phyloP scores from a whole-genome alignment of 768 basidiomycete genomes.

The Solioccasus polychromus region DNA sequence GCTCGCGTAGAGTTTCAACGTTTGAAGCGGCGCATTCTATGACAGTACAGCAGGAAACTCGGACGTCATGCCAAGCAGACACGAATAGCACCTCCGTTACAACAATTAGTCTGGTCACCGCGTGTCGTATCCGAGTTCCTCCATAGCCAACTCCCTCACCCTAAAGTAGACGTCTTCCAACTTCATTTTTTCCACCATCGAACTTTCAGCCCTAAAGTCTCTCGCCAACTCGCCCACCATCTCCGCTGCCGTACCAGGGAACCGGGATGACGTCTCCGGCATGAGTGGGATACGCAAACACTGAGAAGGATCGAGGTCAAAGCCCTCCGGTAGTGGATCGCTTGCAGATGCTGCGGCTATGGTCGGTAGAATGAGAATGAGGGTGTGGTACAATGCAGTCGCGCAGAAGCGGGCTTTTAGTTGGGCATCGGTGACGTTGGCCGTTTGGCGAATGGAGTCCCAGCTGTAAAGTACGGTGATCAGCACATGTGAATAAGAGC shows the following conservation, averaged over 20 bases:
- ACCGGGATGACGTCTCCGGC: slow-evolving; percentile 64
- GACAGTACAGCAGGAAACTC: neutral
- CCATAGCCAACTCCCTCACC: slow-evolving; percentile 58
- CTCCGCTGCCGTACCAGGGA: slow-evolving; percentile 70
- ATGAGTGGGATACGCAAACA: slow-evolving; percentile 57
- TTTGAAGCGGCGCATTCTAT: slow-evolving; percentile 34
- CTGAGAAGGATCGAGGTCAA: slow-evolving; percentile 53
- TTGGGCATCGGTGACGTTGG: slow-evolving; percentile 73
- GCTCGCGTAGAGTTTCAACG: slow-evolving; percentile 52
- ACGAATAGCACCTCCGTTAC: neutral
- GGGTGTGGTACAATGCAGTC: slow-evolving; percentile 73
- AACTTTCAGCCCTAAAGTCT: slow-evolving; percentile 65
- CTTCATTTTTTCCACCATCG: slow-evolving; percentile 49
- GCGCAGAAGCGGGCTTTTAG: slow-evolving; percentile 65
- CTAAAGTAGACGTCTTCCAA: slow-evolving; percentile 62
- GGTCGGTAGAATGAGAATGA: slow-evolving; percentile 45
- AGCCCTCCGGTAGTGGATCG: slow-evolving; percentile 42
- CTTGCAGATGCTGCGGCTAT: slow-evolving; percentile 24
- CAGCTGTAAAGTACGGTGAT: slow-evolving; percentile 51
- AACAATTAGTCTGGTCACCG: slow-evolving; percentile 10
- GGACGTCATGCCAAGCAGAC: neutral
- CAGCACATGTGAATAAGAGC: neutral
- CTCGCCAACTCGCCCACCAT: slow-evolving; percentile 54
- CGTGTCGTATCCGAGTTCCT: slow-evolving; percentile 42
- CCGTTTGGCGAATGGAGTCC: slow-evolving; percentile 70